Base-by-base conservation (phyloP, 768 basidiomycete species). In the Psilocybe tampanensis region DNA sequence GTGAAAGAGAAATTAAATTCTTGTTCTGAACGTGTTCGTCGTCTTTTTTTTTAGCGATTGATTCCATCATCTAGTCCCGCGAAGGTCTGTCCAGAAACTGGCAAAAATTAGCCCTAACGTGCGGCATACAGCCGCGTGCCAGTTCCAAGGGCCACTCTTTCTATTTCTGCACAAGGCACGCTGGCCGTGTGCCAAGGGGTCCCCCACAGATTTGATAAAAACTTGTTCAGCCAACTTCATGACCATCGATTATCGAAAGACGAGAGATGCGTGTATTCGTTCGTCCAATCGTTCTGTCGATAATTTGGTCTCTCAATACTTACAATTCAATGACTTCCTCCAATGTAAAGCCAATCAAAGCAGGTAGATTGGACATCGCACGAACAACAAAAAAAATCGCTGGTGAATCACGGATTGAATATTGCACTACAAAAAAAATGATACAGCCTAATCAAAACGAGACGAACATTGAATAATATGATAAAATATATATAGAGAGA, bases 61-160 rank as follows among this genome's bases (percentile, higher is more conserved):
- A 56, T 45, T 54, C 42, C 47, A 50, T 44, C 45, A 49, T 49
- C 8, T 24, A n/a, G n/a, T 45, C 43, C 53, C 43, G 59, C 44
- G 50, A 57, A 59, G 59, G 47, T 59, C 55, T n/a, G 59, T 34
- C 53, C 53, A 52, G 44, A 42, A 61, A 55, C 49, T 54, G 55
- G 59, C 64, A 63, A 66, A 62, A 62, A 32, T 55, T 63, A 66
- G 60, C 64, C 65, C 63, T 61, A 61, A 56, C 55, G 52, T 47
- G 54, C 67, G 69, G 69, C 64, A 66, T 44, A 32, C 34, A 36
- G 64, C n/a, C 67, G 66, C 55, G 58, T 58, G 60, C 66, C 67
- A 60, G 58, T 51, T 52, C 33, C 49, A 47, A 61, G 69, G 69
- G 61, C 44, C 19, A 34, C 21, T 60, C 47, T 64, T 70, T 59